Percentiles rank a stretch among this genome's conserved stretches.
phyloP scores from a whole-genome alignment of 1,284 basidiomycete genomes.

The Boletus holoroseus region DNA sequence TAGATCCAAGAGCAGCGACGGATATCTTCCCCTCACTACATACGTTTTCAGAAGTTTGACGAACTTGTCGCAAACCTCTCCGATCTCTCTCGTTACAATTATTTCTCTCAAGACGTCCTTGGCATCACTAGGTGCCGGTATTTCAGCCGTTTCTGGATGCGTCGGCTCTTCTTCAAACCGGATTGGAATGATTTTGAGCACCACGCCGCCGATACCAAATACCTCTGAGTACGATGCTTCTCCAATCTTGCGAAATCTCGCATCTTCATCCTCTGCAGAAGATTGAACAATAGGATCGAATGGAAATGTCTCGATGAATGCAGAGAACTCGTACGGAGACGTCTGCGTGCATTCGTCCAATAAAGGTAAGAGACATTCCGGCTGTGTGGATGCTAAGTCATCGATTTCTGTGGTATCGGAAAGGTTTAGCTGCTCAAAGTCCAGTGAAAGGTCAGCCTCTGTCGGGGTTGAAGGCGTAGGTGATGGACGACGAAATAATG shows the following conservation, averaged over 20 bases:
- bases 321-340: slow-evolving; percentile 66
- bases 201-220: slow-evolving; percentile 81
- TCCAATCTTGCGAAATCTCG: slow-evolving; percentile 76
- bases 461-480: slow-evolving; percentile 44
- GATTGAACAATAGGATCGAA: slow-evolving; percentile 55
- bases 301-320: slow-evolving; percentile 74
- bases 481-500: slow-evolving; percentile 38
- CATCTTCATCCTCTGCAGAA: slow-evolving; percentile 22
- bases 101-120: slow-evolving; percentile 85
- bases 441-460: slow-evolving; percentile 52
- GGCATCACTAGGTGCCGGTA: slow-evolving; percentile 63
- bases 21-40: slow-evolving; percentile 83
- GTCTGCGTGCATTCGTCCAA: slow-evolving; percentile 63
- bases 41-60: slow-evolving; percentile 76
- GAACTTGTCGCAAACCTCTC: slow-evolving; percentile 68
- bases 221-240: slow-evolving; percentile 98
- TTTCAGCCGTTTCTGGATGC: slow-evolving; percentile 37
- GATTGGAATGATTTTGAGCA: slow-evolving; percentile 76
- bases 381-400: slow-evolving; percentile 23
- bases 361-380: slow-evolving; percentile 54
- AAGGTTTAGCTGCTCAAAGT: slow-evolving; percentile 49
- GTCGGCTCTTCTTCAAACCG: slow-evolving; percentile 41
- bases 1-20: slow-evolving; percentile 65
- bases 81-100: slow-evolving; percentile 77
- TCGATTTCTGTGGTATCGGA: slow-evolving; percentile 23